Evolutionary conservation across 1,284 basidiomycete genomes (phyloP).

Genomic region (Spongiforma sp.): DNA sequence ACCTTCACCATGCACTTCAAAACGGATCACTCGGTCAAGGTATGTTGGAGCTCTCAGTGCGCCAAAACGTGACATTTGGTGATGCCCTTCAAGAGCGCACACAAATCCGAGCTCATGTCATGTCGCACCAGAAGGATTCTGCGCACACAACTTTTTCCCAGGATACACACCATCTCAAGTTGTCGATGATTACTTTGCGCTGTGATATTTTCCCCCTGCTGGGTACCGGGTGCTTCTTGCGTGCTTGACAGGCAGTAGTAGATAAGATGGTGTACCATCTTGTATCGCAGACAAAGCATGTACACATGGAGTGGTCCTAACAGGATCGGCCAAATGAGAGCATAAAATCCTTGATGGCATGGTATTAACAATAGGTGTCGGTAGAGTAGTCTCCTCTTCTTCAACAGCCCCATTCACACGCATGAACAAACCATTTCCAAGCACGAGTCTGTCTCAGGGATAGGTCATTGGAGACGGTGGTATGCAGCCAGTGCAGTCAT

Average conservation of each 20-base stretch:
- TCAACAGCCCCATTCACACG: slow-evolving; percentile 48
- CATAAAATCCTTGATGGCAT: slow-evolving; percentile 58
- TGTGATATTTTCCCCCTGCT: slow-evolving; percentile 58
- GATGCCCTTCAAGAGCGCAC: slow-evolving; percentile 96
- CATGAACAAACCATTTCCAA: slow-evolving; percentile 87
- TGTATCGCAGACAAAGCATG: slow-evolving; percentile 50
- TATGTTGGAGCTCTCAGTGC: slow-evolving; percentile 95
- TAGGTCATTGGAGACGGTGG: slow-evolving; percentile 72
- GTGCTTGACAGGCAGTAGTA: slow-evolving; percentile 48
- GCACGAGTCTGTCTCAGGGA: slow-evolving; percentile 65
- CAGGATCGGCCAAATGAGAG: slow-evolving; percentile 78
- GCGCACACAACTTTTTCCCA: slow-evolving; percentile 96
- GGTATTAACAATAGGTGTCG: slow-evolving; percentile 47
- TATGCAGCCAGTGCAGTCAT: slow-evolving; percentile 80
- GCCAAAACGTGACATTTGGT: slow-evolving; percentile 95
- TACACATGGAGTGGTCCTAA: slow-evolving; percentile 58
- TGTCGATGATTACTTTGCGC: slow-evolving; percentile 80
- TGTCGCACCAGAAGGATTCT: slow-evolving; percentile 90
- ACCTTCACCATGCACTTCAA: slow-evolving; percentile 89
- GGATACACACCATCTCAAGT: slow-evolving; percentile 97
- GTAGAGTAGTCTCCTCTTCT: slow-evolving; percentile 36
- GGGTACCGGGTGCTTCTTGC: slow-evolving; percentile 64
- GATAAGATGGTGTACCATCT: slow-evolving; percentile 61
- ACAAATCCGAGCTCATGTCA: slow-evolving; percentile 71
- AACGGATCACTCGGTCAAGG: slow-evolving; percentile 93